Percentiles rank a stretch among this genome's conserved stretches.
Evolutionary conservation across 345 rosid species (phyloP).

Genomic region (Pseudoturritis turrita): DNA sequence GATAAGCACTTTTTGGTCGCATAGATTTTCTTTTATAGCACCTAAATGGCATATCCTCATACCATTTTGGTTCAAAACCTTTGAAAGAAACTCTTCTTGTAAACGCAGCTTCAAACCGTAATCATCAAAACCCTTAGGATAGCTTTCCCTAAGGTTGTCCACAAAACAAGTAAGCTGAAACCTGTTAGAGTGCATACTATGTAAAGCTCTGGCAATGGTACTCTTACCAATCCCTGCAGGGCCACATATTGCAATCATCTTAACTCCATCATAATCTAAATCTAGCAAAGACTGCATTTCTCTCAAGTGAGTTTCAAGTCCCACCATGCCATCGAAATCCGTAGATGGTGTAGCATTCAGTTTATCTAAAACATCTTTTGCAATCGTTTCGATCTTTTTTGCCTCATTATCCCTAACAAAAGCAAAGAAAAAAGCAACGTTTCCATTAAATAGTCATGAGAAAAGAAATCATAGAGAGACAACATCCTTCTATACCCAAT

Average conservation of each 20-base stretch:
- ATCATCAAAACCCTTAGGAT: not conserved
- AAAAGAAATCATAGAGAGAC: not conserved
- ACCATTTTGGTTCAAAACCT: not conserved
- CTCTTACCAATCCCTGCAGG: conserved; percentile 3
- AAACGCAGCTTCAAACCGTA: not conserved
- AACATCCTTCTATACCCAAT: not conserved
- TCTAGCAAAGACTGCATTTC: not conserved
- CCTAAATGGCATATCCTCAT: not conserved
- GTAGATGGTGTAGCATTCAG: not conserved
- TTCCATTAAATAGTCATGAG: not conserved
- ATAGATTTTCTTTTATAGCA: not conserved
- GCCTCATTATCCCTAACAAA: not conserved
- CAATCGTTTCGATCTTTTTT: not conserved
- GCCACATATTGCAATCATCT: not conserved
- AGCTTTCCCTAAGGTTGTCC: not conserved
- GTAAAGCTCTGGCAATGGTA: not conserved
- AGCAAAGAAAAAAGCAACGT: no score
- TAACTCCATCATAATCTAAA: not conserved
- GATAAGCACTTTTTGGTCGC: not conserved
- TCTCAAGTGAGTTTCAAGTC: not conserved
- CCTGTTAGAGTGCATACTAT: not conserved
- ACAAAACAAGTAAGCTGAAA: not conserved
- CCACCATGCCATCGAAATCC: conserved; percentile 2
- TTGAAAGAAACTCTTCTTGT: not conserved
- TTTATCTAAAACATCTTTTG: not conserved